A percentile compares a stretch with the other conserved stretches of the same genome.
These are phyloP conservation scores for Aspergillus bombycis DNA, from an alignment of 2,329 filamentous ascomycete species.

Conservation along the genomic window DNA sequence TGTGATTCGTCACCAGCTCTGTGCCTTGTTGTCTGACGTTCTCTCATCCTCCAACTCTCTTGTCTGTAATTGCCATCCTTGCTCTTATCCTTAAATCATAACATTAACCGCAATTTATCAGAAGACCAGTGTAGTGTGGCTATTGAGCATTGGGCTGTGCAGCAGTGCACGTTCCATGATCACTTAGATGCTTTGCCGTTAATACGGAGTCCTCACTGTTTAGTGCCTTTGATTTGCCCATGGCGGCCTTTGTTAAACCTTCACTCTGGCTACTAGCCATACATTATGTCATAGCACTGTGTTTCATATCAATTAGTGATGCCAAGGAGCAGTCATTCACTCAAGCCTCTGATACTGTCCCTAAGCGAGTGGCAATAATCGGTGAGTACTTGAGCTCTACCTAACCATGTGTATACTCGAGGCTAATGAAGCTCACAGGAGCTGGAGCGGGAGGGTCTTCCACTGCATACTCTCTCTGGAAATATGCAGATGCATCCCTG, in stretches of 20 bases:
- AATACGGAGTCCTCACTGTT: not conserved
- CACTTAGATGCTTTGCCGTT: not conserved
- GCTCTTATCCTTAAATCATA: not conserved
- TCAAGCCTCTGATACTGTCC: constrained; percentile 14
- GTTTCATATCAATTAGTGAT: constrained; percentile 23
- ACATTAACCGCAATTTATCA: not conserved
- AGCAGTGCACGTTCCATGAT: not conserved
- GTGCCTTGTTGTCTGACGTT: constrained; percentile 3
- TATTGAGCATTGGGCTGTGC: not conserved
- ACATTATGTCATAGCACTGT: constrained; percentile 14
- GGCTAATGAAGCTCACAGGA: constrained; percentile 56
- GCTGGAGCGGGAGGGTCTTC: constrained; percentile 89
- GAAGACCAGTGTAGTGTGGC: too few species aligned
- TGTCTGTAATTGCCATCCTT: not conserved
- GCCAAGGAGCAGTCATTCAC: constrained; percentile 29
- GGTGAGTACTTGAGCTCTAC: constrained; percentile 26
- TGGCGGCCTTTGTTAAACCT: constrained; percentile 12
- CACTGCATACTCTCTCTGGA: constrained; percentile 77
- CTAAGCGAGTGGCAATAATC: constrained; percentile 40
- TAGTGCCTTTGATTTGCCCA: constrained; percentile 5
- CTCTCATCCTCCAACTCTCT: constrained; percentile 10
- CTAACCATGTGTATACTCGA: not conserved
- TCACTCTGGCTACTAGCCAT: constrained; percentile 13
- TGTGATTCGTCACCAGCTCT: not conserved
- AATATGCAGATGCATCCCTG: constrained; percentile 66